Evolutionary conservation across 75 land plant genomes (phyloP), one percentile per base, ranked within the genome.

Genomic region (Picea sitchensis): DNA sequence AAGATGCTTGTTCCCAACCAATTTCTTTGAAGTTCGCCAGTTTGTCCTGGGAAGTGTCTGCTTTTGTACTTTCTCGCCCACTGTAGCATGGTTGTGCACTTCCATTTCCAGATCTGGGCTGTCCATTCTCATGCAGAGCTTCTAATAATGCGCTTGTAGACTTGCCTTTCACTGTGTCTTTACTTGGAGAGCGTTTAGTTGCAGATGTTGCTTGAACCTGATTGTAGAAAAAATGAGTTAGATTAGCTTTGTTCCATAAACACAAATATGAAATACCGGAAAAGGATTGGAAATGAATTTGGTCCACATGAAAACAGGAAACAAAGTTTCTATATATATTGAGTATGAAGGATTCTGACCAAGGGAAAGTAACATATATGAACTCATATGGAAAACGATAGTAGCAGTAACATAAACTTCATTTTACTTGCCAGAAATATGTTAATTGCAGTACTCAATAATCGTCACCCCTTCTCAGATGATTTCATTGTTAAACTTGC

Each of bases 131-230:
- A 69, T n/a, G 41, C 20, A 47, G 2, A 69, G 47, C 20, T 41
- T n/a, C 47, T 69, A 69, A 4, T 69, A 47, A 41, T 69, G 21
- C 0, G n/a, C 73, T 41, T 69, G 51, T 36, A 36, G 47, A n/a
- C n/a, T 69, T 69, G 20, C 15, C 51, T 21, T 69, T 41, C 0
- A 20, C 47, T 38, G 23, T 41, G 8, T 69, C 73, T 69, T 69
- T 47, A 69, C 47, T 69, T n/a, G 3, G 73, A 69, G 20, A 41
- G 41, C 13, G 73, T n/a, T 69, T 69, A 41, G 51, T 17, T 41
- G 73, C 20, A 38, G 73, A 41, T 41, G 44, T 18, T 69, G 73
- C 51, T 18, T 69, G 21, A 69, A 69, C 73, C 73, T 69, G 54
- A 69, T 17, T 20, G 73, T 14, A 41, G 8, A 47, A 17, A 69